Percentiles rank a stretch among this genome's conserved stretches.
Conservation (phyloP, 2,329 filamentous ascomycete species). For the Onygena corvina region DNA sequence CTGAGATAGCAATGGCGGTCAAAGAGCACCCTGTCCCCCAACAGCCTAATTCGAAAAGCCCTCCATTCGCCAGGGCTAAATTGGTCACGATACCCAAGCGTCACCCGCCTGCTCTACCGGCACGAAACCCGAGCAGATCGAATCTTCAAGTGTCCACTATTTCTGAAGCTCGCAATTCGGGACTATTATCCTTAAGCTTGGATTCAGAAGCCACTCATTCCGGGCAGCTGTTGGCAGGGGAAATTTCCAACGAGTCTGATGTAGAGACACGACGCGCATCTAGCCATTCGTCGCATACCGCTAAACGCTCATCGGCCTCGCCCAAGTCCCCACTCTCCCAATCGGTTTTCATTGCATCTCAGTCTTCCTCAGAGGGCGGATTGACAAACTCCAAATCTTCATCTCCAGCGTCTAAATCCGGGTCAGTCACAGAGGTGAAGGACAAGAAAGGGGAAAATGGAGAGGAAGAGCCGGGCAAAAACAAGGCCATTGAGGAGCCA, state of each 20-base stretch:
- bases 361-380: neutral
- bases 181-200: conserved; percentile 11
- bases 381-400: neutral
- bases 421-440: neutral
- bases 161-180: conserved; percentile 4
- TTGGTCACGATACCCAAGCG: conserved; percentile 78
- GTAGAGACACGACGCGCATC: neutral
- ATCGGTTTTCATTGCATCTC: neutral
- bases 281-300: neutral
- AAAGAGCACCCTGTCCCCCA: conserved; percentile 42
- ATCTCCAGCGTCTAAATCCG: neutral
- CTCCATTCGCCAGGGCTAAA: conserved; percentile 61
- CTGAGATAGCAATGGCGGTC: conserved; percentile 9
- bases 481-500: neutral
- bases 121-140: conserved; percentile 50
- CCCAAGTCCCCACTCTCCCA: neutral
- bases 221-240: neutral
- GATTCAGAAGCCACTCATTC: conserved; percentile 13
- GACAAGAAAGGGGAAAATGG: no score
- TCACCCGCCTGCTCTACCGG: conserved; percentile 55
- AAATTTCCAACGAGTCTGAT: neutral
- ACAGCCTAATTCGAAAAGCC: conserved; percentile 50
- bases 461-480: no score
- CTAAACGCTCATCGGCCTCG: neutral
- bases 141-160: conserved; percentile 1